Percentiles rank a stretch among this genome's conserved stretches.
These are phyloP conservation scores for Rubia peregrina DNA, from an alignment of 305 asterid species.

Conservation along the genomic window DNA sequence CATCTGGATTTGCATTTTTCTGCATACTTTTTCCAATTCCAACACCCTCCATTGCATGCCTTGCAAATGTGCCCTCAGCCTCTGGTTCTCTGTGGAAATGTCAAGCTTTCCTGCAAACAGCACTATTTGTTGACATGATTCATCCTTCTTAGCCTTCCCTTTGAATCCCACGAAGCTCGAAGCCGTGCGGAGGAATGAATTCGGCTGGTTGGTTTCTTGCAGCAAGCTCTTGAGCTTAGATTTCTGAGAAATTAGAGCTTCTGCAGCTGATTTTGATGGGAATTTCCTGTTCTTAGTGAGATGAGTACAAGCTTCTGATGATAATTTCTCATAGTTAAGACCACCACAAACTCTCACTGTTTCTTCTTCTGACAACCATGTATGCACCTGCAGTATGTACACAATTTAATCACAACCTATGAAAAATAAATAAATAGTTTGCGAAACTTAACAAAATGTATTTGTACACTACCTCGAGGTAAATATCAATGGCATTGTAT, in stretches of 20 bases:
- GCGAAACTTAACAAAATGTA: no score
- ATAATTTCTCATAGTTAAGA: conserved; percentile 61
- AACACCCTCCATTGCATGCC: conserved; percentile 83
- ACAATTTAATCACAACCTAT: not conserved
- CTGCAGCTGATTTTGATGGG: conserved; percentile 52
- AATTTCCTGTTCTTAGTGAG: conserved; percentile 48
- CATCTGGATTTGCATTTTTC: conserved; percentile 72
- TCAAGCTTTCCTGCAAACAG: conserved; percentile 57
- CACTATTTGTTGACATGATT: conserved; percentile 48
- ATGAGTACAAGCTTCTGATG: conserved; percentile 49
- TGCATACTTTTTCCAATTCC: conserved; percentile 67
- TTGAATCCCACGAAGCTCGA: conserved; percentile 18
- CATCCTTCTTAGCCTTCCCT: conserved; percentile 20
- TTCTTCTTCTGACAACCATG: conserved; percentile 55
- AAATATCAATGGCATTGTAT: conserved; percentile 55
- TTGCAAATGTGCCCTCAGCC: conserved; percentile 52
- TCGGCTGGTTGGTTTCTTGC: conserved; percentile 31
- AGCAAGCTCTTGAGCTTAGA: conserved; percentile 56
- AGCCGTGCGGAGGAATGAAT: conserved; percentile 20
- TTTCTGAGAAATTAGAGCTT: conserved; percentile 53
- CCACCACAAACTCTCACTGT: conserved; percentile 44
- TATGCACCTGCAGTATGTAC: conserved; percentile 48
- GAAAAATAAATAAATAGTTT: no score
- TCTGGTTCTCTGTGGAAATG: conserved; percentile 51
- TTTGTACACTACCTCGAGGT: conserved; percentile 44